Base-by-base conservation (phyloP, 169 alveolate genomes). In the Cyclospora cayetanensis region DNA sequence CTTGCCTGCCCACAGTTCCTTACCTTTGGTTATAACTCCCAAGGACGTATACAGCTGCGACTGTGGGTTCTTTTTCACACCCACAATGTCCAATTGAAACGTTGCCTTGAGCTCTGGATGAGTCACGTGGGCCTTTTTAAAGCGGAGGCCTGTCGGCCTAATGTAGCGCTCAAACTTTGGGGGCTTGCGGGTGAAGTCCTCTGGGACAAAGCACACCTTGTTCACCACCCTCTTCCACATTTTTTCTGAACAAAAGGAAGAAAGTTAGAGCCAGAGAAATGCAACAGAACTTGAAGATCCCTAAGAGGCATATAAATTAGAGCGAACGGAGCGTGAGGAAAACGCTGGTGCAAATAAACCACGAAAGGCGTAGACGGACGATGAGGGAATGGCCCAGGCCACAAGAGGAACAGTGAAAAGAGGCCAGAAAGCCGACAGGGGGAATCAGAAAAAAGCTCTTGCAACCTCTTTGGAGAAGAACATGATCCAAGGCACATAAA, bases 71-170 rank as follows among this genome's bases (percentile, higher is more conserved):
- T 98, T 98, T 97, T 98, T 98, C 18, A 99, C 99, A 52, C 99
- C 98, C n/a, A 99, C 96, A 43, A 99, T 98, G 90, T 98, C 99
- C 79, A 97, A 88, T 22, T 96, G 95, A 87, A 99, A 97, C 11
- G 99, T 99, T 0, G 99, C 97, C 92, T 98, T 98, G 84, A 99
- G 96, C 94, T 98, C 99, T 1, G 99, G 99, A 91, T 99, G 99
- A 53, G 99, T 98, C 41, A 98, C 99, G 94, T 99, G 99, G 37
- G 99, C 99, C 95, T 97, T 98, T 94, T 98, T 99, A 95, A 98
- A 98, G 82, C 99, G 95, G 72, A 99, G 95, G 42, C 99, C 99
- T 80, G 99, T 97, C 1, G 99, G 99, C 79, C 99, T 95, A 83
- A 99, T 98, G 79, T 96, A 97, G 80, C 99, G 97, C 94, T 99